Evolutionary conservation across 2,329 filamentous ascomycete genomes (phyloP), one percentile per base, ranked within the genome.

Genomic region (Talaromyces funiculosus): DNA sequence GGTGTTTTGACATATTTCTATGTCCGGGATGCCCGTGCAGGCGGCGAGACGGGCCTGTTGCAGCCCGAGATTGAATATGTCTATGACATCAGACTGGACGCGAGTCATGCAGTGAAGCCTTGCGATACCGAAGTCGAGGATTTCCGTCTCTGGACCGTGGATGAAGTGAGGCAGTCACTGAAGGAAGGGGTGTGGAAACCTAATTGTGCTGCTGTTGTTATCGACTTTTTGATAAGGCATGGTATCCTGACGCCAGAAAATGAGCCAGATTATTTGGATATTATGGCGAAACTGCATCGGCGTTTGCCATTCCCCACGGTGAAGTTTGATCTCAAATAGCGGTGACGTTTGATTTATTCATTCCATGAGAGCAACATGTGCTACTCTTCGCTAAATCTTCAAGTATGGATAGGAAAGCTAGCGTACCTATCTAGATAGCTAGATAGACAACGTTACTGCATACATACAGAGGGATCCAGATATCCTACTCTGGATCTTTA

Each of bases 41-140:
- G 91, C 10, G 92, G 92, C 9, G 91, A 97, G 76, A 85, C 82
- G 9, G 88, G 87, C 10, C 81, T 95, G 69, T 81, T 96, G 71
- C 93, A 96, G 76, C 94, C 94, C 0, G 94, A 97, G 76, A 87
- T 86, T 68, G 88, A 97, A 76, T 97, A 92, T 79, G 80, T 96
- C 47, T 99, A 94, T 76, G 92, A 99, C 72, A 78, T 97, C 64
- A 87, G 91, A 73, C 78, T 99, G 64, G 83, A 87, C 2, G 75
- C 79, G 4, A 85, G 86, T 62, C 81, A 91, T 3, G 77, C 84
- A 37, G 92, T 89, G 12, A 83, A 82, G 71, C 92, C 93, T 18
- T 87, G 89, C 61, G 94, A 99, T 73, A 87, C 88, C 57, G 94
- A 99, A 77, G 94, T 96, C 4, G 90, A 92, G 69, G 84, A 86